Conservation (phyloP, 306 rosid species). For the Castanopsis chinensis region DNA sequence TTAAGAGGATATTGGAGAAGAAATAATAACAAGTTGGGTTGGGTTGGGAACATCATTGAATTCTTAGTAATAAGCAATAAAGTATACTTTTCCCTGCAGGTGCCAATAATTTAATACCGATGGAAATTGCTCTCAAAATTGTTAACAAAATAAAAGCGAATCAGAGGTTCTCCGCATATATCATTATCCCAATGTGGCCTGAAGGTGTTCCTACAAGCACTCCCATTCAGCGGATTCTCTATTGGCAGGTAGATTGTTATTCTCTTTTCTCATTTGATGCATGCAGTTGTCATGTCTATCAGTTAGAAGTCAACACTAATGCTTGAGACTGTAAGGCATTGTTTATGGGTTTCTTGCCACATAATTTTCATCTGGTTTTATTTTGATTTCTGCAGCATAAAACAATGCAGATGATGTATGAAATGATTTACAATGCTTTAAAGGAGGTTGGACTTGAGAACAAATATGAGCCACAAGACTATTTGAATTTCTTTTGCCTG, state of each 20-base stretch:
- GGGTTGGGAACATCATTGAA: neutral
- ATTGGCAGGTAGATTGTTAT: constrained; percentile 64
- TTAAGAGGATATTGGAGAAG: neutral
- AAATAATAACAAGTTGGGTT: neutral
- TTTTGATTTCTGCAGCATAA: constrained; percentile 51
- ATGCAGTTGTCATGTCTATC: neutral
- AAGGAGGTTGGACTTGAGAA: constrained; percentile 70
- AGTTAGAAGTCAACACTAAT: too few relatives aligned
- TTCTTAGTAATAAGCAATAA: neutral
- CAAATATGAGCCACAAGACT: constrained; percentile 73
- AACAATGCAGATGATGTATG: constrained; percentile 97
- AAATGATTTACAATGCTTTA: constrained; percentile 64
- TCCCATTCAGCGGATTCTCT: constrained; percentile 70
- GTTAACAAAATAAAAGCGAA: constrained; percentile 64
- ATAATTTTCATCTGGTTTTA: constrained; percentile 8
- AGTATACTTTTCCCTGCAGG: constrained; percentile 26
- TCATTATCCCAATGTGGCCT: constrained; percentile 91
- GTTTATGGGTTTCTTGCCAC: neutral
- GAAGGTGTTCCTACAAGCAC: constrained; percentile 78
- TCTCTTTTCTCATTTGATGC: neutral
- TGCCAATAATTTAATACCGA: constrained; percentile 84
- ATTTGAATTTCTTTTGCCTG: constrained; percentile 91
- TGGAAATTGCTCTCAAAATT: constrained; percentile 83
- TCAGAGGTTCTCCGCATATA: constrained; percentile 64
- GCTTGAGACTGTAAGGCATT: too few relatives aligned